Conservation (phyloP, 2,329 filamentous ascomycete genomes). For the Sporothrix inflata region DNA sequence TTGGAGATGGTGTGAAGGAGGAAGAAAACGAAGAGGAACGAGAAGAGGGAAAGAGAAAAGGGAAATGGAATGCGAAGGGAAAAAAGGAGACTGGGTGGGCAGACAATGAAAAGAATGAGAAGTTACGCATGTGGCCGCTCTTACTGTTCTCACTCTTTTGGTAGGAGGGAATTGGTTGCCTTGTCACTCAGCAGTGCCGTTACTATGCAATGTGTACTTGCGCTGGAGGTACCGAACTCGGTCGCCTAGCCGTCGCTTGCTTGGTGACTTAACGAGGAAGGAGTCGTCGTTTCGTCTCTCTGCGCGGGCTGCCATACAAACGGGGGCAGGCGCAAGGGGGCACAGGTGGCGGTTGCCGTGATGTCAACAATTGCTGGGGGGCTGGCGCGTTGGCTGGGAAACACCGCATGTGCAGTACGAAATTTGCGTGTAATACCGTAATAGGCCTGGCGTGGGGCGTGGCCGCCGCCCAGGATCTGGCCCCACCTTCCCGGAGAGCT, state of each 20-base stretch:
- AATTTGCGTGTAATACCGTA: not conserved
- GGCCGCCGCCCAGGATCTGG: not conserved
- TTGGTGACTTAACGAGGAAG: not conserved
- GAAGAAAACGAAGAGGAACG: constrained; percentile 18
- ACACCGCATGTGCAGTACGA: constrained; percentile 12
- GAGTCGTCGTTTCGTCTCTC: not conserved
- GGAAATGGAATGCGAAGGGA: not conserved
- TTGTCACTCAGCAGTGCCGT: not conserved
- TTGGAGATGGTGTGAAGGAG: constrained; percentile 24
- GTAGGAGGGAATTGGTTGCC: not conserved
- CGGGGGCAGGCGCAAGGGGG: constrained; percentile 18
- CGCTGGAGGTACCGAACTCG: not conserved
- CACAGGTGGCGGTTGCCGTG: constrained; percentile 27
- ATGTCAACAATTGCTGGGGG: constrained; percentile 33
- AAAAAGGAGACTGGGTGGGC: not conserved
- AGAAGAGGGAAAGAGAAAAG: constrained; percentile 9
- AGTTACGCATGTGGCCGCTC: not conserved
- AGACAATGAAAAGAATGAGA: not conserved
- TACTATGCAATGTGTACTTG: not conserved
- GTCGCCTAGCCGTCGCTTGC: constrained; percentile 24
- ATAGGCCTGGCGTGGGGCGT: constrained; percentile 12
- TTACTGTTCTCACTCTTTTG: not conserved
- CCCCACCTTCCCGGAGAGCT: constrained; percentile 17
- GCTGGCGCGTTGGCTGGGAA: constrained; percentile 31
- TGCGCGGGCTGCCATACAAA: constrained; percentile 2